phyloP scores from a whole-genome alignment of 805 yeast species.

The Wickerhamiella galacta region DNA sequence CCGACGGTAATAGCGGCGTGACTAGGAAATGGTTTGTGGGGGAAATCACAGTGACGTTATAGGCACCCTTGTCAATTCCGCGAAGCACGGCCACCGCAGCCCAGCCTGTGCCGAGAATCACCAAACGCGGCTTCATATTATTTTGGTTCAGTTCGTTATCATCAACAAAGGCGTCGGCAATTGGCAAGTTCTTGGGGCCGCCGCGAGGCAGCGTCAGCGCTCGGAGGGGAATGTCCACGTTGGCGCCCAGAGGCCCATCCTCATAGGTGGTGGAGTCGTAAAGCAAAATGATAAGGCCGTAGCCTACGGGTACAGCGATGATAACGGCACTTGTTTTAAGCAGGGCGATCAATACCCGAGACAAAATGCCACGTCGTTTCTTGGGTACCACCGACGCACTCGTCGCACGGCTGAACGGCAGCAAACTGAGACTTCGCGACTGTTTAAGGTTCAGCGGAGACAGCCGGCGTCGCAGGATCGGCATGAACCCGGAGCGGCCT shows the following conservation, averaged over 20 bases:
- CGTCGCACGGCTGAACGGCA: too few relatives aligned
- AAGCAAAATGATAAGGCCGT: slow-evolving; percentile 35
- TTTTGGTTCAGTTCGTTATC: slow-evolving; percentile 36
- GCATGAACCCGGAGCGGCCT: too few relatives aligned
- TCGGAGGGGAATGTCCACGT: slow-evolving; percentile 32
- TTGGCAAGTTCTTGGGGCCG: slow-evolving; percentile 58
- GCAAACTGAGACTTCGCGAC: too few relatives aligned
- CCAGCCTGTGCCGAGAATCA: slow-evolving; percentile 56
- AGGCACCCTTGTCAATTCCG: slow-evolving; percentile 34
- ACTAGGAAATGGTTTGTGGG: slow-evolving; percentile 55
- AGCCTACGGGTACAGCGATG: slow-evolving; percentile 15
- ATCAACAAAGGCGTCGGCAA: slow-evolving; percentile 39
- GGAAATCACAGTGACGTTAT: slow-evolving; percentile 48
- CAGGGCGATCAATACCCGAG: too few relatives aligned
- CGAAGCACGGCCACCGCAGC: slow-evolving; percentile 47
- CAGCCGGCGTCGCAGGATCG: too few relatives aligned
- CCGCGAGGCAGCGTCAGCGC: slow-evolving; percentile 43
- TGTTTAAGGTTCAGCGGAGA: too few relatives aligned
- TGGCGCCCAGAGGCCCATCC: slow-evolving; percentile 21
- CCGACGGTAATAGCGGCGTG: slow-evolving; percentile 53
- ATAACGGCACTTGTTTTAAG: background rate
- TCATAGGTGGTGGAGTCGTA: slow-evolving; percentile 53
- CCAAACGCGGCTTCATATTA: slow-evolving; percentile 35
- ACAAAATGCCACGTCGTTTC: too few relatives aligned
- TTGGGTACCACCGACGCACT: too few relatives aligned